A percentile compares a stretch with the other conserved stretches of the same genome.
phyloP scores from a whole-genome alignment of 2,329 filamentous ascomycete species.

The Tympanopsis confertula region DNA sequence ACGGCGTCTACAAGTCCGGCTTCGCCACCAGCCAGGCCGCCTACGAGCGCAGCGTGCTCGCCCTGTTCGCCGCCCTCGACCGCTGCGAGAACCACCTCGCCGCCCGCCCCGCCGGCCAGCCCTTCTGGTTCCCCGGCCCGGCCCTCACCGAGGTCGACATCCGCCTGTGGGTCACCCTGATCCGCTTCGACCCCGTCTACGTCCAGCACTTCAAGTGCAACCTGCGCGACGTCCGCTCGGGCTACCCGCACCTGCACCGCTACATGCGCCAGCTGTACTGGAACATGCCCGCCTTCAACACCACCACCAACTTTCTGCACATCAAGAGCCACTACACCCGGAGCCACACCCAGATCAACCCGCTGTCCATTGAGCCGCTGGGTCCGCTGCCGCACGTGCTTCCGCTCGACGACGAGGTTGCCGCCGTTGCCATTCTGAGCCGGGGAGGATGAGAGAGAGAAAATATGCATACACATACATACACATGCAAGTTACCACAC shows the following conservation, averaged over 20 bases:
- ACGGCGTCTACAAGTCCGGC: conserved; percentile 64
- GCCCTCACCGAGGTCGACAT: conserved; percentile 73
- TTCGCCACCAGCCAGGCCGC: conserved; percentile 77
- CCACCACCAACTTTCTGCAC: conserved; percentile 81
- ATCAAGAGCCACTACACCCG: conserved; percentile 71
- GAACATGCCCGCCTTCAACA: conserved; percentile 62
- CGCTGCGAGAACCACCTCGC: conserved; percentile 60
- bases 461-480: no score
- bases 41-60: conserved; percentile 62
- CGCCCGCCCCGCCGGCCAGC: conserved; percentile 28
- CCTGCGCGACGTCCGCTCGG: conserved; percentile 69
- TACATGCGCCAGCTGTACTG: conserved; percentile 83
- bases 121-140: conserved; percentile 62
- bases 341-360: conserved; percentile 56
- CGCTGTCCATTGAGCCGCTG: conserved; percentile 65
- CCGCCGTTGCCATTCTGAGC: no score
- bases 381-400: conserved; percentile 78
- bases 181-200: conserved; percentile 68
- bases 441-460: conserved; percentile 11
- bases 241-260: conserved; percentile 68
- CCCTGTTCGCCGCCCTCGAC: conserved; percentile 69
- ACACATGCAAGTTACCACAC: no score
- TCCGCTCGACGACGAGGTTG: conserved; percentile 66
- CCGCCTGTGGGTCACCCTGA: conserved; percentile 60
- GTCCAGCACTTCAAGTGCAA: conserved; percentile 87